phyloP scores from a whole-genome alignment of 148 eudicot genomes.

The Heliosperma pusillum region DNA sequence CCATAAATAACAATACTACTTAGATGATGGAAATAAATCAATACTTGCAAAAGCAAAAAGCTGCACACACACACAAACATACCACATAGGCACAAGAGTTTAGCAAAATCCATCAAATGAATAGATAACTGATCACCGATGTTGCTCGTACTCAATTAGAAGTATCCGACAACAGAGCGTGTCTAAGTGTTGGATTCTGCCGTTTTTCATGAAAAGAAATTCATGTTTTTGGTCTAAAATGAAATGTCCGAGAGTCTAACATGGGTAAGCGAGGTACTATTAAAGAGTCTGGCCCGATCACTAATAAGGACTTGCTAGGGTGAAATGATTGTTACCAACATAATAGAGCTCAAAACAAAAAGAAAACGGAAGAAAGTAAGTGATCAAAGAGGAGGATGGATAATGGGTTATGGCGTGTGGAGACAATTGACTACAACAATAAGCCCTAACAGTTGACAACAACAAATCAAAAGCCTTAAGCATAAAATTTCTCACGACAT shows the following conservation, averaged over 20 bases:
- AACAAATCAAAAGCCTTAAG: slow-evolving; percentile 1
- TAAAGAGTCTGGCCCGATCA: not conserved
- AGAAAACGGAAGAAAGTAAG: too few relatives aligned
- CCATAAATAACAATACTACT: not conserved
- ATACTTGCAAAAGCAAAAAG: not conserved
- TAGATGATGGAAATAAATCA: not conserved
- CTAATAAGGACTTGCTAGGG: not conserved
- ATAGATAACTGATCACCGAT: not conserved
- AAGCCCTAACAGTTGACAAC: too few relatives aligned
- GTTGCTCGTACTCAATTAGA: too few relatives aligned
- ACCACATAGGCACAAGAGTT: not conserved
- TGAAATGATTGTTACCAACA: too few relatives aligned
- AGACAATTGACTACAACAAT: too few relatives aligned
- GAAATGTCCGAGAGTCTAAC: too few relatives aligned
- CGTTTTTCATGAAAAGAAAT: too few relatives aligned
- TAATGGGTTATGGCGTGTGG: not conserved
- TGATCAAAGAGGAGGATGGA: not conserved
- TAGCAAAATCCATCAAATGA: not conserved
- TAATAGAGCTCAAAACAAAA: too few relatives aligned
- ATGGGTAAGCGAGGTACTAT: too few relatives aligned
- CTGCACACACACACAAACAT: not conserved
- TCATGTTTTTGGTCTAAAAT: too few relatives aligned
- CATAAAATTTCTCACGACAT: not conserved
- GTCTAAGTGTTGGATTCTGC: too few relatives aligned
- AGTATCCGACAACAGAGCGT: too few relatives aligned